A percentile compares a stretch with the other conserved stretches of the same genome.
phyloP scores from a whole-genome alignment of 148 eudicot species.

The Fallopia convolvulus region DNA sequence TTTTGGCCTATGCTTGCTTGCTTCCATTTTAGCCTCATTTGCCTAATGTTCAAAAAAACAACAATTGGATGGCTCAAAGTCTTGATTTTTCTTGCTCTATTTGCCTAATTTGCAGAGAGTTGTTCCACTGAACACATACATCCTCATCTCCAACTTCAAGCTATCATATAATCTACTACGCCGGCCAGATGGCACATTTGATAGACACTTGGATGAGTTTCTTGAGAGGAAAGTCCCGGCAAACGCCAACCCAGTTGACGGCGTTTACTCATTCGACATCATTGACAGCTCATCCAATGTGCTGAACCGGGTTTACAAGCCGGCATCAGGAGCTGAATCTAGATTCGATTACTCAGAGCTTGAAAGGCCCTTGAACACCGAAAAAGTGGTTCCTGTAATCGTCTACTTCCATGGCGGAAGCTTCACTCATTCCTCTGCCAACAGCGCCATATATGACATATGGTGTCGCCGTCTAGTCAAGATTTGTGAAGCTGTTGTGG shows the following conservation, averaged over 20 bases:
- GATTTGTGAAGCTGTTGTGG: constrained; percentile 11
- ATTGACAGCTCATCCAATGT: constrained; percentile 11
- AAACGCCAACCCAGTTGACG: constrained; percentile 10
- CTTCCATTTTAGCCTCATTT: neutral
- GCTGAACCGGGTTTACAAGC: constrained; percentile 7
- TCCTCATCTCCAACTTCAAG: constrained; percentile 15
- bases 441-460: constrained; percentile 14
- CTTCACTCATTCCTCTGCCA: constrained; percentile 15
- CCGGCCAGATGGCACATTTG: constrained; percentile 12
- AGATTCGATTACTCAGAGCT: neutral
- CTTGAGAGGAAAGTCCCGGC: constrained; percentile 14
- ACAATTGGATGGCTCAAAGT: neutral
- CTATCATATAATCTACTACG: constrained; percentile 12
- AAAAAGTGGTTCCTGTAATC: constrained; percentile 8
- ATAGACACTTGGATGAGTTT: constrained; percentile 13
- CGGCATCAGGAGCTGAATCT: neutral
- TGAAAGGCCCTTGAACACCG: constrained; percentile 10
- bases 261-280: constrained; percentile 15
- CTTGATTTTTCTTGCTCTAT: neutral
- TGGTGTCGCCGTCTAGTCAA: constrained; percentile 11
- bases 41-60: neutral
- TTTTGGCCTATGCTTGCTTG: neutral
- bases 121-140: constrained; percentile 15
- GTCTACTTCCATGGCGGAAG: constrained; percentile 14
- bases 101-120: constrained; percentile 6